A percentile compares a stretch with the other conserved stretches of the same genome.
phyloP scores from a whole-genome alignment of 495 filamentous ascomycete species.

The Hypoxylon lenormandii region DNA sequence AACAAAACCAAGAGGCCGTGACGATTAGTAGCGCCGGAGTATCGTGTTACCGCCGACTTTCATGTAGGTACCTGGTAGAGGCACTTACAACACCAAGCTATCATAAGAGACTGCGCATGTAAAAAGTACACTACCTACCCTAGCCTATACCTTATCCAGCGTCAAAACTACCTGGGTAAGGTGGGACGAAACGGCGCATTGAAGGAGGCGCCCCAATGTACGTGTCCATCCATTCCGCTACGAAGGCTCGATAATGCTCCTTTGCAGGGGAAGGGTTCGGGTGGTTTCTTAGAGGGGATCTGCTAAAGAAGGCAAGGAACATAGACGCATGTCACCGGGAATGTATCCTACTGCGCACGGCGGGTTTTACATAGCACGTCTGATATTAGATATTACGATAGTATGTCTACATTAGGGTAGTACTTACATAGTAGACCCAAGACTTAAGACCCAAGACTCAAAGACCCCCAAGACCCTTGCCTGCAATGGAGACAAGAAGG shows the following conservation, averaged over 20 bases:
- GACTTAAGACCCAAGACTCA: too few species aligned
- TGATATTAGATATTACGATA: slow-evolving; percentile 14
- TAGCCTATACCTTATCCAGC: too few species aligned
- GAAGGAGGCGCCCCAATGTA: slow-evolving; percentile 17
- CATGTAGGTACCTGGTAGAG: slow-evolving; percentile 1
- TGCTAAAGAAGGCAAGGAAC: slow-evolving; percentile 39
- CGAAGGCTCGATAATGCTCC: slow-evolving; percentile 18
- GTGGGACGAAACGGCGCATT: slow-evolving; percentile 15
- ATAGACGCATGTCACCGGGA: slow-evolving; percentile 32
- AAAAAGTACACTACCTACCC: slow-evolving; percentile 1
- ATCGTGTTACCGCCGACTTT: slow-evolving; percentile 11
- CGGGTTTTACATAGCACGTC: slow-evolving; percentile 41
- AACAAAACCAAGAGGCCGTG: background rate
- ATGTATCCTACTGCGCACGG: slow-evolving; percentile 42
- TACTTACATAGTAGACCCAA: slow-evolving; percentile 8
- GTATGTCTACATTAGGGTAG: slow-evolving; percentile 2
- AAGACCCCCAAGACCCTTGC: slow-evolving; percentile 1
- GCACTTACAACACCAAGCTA: too few species aligned
- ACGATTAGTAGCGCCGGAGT: slow-evolving; percentile 14
- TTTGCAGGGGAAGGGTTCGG: slow-evolving; percentile 10
- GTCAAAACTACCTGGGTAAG: too few species aligned
- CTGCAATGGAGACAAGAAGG: slow-evolving; percentile 25
- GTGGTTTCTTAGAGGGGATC: slow-evolving; percentile 1
- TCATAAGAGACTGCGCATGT: slow-evolving; percentile 19
- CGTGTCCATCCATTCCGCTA: slow-evolving; percentile 11